These are phyloP conservation scores for Phytophthora pluvialis DNA, from an alignment of 352 stramenopile genomes.

Conservation along the genomic window DNA sequence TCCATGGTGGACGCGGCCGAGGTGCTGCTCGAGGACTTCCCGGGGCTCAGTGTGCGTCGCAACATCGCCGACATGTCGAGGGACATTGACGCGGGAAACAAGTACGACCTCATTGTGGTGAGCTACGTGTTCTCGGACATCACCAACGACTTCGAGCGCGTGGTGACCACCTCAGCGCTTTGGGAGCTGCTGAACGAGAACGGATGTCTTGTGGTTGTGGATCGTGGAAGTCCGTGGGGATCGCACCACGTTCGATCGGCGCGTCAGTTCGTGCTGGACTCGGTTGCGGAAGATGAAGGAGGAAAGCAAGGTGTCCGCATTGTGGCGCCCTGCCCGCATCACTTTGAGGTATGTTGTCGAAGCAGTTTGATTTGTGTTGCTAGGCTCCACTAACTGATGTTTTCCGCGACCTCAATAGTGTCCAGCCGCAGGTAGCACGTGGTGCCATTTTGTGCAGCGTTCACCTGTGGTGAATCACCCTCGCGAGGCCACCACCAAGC, in stretches of 20 bases:
- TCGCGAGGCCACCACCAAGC: conserved; percentile 76
- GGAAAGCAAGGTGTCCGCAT: conserved; percentile 47
- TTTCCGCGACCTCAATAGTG: conserved; percentile 46
- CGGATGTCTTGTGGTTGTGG: conserved; percentile 75
- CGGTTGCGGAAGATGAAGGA: conserved; percentile 46
- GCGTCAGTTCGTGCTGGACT: conserved; percentile 87
- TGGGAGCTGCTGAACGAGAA: conserved; percentile 85
- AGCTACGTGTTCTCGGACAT: conserved; percentile 86
- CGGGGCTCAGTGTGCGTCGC: conserved; percentile 75
- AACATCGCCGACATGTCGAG: conserved; percentile 77
- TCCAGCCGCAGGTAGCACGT: conserved; percentile 69
- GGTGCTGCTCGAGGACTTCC: conserved; percentile 76
- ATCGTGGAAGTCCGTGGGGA: conserved; percentile 82
- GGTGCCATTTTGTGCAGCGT: conserved; percentile 90
- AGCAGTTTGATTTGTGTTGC: neutral
- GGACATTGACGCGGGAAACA: conserved; percentile 63
- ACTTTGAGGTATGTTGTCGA: conserved; percentile 57
- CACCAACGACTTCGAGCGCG: conserved; percentile 83
- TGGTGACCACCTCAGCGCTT: conserved; percentile 75
- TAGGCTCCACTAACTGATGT: conserved; percentile 7
- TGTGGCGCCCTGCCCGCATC: conserved; percentile 79
- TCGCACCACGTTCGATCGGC: conserved; percentile 85
- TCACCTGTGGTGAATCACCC: conserved; percentile 75
- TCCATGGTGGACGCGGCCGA: conserved; percentile 86
- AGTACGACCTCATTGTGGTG: conserved; percentile 79